phyloP scores from a whole-genome alignment of 192 early-diverging fungal species.

The Spinellus fusiger region DNA sequence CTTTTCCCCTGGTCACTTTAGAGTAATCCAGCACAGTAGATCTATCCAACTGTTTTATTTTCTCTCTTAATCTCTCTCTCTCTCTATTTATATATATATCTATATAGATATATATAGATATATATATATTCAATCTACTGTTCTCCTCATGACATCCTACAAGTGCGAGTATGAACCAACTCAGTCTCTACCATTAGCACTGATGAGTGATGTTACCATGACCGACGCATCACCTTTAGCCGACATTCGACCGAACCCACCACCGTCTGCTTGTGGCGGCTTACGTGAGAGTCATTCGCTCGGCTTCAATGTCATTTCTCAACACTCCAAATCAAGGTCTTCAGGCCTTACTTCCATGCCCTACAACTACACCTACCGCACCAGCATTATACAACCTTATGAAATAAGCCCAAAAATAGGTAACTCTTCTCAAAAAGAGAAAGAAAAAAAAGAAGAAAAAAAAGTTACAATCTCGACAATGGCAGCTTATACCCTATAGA shows the following conservation, averaged over 20 bases:
- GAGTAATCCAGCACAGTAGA: too few relatives aligned
- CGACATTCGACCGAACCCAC: neutral
- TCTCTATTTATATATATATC: too few relatives aligned
- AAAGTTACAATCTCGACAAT: neutral
- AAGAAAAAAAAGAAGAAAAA: neutral
- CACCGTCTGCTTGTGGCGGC: slow-evolving; percentile 8
- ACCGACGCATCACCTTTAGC: neutral
- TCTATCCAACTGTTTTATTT: too few relatives aligned
- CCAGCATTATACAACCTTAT: slow-evolving; percentile 2
- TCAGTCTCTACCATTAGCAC: neutral
- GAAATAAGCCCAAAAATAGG: neutral
- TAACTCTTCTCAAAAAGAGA: neutral
- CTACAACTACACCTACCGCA: neutral
- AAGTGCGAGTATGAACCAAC: neutral
- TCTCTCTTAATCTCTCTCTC: too few relatives aligned
- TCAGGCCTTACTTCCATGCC: too few relatives aligned
- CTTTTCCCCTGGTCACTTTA: too few relatives aligned
- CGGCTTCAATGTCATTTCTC: neutral
- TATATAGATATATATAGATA: too few relatives aligned
- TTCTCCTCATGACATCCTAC: neutral
- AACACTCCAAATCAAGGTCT: slow-evolving; percentile 2
- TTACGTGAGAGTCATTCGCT: slow-evolving; percentile 5
- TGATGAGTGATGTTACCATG: neutral
- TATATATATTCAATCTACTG: too few relatives aligned
- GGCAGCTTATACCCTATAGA: slow-evolving; percentile 28